Conservation (phyloP, 352 stramenopile genomes). For the Globisporangium echinulatum region DNA sequence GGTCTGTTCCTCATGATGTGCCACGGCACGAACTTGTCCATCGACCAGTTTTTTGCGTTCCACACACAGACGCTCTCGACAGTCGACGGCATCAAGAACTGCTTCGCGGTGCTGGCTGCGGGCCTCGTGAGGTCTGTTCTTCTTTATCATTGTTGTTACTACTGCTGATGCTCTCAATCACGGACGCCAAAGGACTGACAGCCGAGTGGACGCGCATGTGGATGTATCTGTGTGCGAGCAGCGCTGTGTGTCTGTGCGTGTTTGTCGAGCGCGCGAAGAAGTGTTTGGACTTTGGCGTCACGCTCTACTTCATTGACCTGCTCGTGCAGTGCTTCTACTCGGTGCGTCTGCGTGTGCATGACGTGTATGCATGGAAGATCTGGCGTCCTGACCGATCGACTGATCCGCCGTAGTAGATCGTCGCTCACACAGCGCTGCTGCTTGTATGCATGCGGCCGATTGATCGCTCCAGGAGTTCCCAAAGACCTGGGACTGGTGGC, state of each 20-base stretch:
- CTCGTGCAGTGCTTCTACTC: constrained; percentile 79
- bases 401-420: neutral
- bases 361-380: too few species aligned
- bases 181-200: neutral
- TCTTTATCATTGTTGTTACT: too few species aligned
- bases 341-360: constrained; percentile 20
- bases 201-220: neutral
- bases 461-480: constrained; percentile 57
- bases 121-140: constrained; percentile 38
- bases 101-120: constrained; percentile 53
- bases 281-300: constrained; percentile 88
- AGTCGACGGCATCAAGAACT: constrained; percentile 79
- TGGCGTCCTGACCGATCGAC: too few species aligned
- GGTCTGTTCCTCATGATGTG: constrained; percentile 72
- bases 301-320: constrained; percentile 85
- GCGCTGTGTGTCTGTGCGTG: constrained; percentile 63
- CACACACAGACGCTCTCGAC: constrained; percentile 69
- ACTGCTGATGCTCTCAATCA: neutral
- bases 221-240: constrained; percentile 10
- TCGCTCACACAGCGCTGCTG: neutral
- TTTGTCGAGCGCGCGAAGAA: constrained; percentile 89
- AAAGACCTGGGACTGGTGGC: constrained; percentile 85
- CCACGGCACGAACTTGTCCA: constrained; percentile 53
- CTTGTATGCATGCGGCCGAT: neutral
- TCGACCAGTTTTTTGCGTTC: constrained; percentile 85